Evolutionary conservation across 768 basidiomycete species (phyloP), one percentile per base, ranked within the genome.

Genomic region (Tulasnella sp.): DNA sequence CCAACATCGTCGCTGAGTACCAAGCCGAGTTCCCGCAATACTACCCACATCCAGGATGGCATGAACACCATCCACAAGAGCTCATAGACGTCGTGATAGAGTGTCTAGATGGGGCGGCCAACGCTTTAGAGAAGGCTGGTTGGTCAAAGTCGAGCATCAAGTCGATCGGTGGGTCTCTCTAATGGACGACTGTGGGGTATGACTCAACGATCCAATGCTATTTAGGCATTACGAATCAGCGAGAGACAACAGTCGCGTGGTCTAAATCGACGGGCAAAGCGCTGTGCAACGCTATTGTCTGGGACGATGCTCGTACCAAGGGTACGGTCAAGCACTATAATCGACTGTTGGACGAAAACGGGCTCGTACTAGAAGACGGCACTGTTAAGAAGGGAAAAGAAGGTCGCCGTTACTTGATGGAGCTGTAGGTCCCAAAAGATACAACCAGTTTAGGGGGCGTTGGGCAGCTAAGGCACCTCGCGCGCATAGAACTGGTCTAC

Each of bases 191-290:
- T 29, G 58, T 25, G 68, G 77, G 54, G 72, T 9, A 37, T 34
- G 58, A 34, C 67, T 77, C 76, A 70, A 76, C 64, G 17, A 34
- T 22, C 37, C 54, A 72, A 40, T 22, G 9, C 29, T 77, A 71
- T 68, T 22, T 79, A 91, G 92, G 96, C 34, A 93, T 99, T 84
- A 98, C 97, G 54, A 99, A 98, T 82, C 97, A 99, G 84, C 91
- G 97, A 74, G 97, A 99, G 83, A 99, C 97, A 0, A 90, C 96
- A 2, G 90, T 99, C 38, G 93, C 90, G 22, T 99, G 97, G 97
- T 93, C 93, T 81, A 88, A 91, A 77, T 87, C 86, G 81, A 96
- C 96, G 0, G 97, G 97, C 58, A 91, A 93, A 82, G 92, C 96
- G 0, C 83, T 97, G 5, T 93, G 93, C 84, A 89, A 86, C 73